phyloP scores from a whole-genome alignment of 2,329 filamentous ascomycete genomes.

The Scedosporium boydii region DNA sequence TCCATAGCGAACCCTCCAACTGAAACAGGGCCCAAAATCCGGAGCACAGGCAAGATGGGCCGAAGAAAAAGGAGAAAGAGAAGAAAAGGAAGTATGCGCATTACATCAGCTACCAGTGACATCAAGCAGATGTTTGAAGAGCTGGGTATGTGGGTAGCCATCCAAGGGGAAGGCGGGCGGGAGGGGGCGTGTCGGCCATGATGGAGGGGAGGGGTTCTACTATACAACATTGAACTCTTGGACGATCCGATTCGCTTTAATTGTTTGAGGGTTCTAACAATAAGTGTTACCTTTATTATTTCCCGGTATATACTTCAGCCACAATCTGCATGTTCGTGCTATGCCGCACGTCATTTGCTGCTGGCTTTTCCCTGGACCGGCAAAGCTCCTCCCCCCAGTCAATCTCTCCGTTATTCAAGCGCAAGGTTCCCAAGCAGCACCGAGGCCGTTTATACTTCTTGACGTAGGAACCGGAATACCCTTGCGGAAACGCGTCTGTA shows the following conservation, averaged over 20 bases:
- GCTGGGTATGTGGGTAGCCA: too few relatives aligned
- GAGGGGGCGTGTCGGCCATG: neutral
- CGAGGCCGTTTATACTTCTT: too few relatives aligned
- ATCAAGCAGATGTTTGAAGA: too few relatives aligned
- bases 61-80: neutral
- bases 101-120: neutral
- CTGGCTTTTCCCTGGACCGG: neutral
- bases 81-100: neutral
- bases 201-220: neutral
- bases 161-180: neutral
- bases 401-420: too few relatives aligned
- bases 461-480: too few relatives aligned
- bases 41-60: neutral
- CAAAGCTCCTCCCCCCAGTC: neutral
- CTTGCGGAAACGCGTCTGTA: too few relatives aligned
- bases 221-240: neutral
- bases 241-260: neutral
- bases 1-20: neutral
- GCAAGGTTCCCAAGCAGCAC: too few relatives aligned
- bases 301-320: conserved; percentile 6
- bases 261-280: neutral
- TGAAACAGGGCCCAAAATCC: neutral
- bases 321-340: conserved; percentile 3
- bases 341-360: neutral
- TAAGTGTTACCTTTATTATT: conserved; percentile 1